Conservation (phyloP, 345 rosid species). For the Trapa incisa region DNA sequence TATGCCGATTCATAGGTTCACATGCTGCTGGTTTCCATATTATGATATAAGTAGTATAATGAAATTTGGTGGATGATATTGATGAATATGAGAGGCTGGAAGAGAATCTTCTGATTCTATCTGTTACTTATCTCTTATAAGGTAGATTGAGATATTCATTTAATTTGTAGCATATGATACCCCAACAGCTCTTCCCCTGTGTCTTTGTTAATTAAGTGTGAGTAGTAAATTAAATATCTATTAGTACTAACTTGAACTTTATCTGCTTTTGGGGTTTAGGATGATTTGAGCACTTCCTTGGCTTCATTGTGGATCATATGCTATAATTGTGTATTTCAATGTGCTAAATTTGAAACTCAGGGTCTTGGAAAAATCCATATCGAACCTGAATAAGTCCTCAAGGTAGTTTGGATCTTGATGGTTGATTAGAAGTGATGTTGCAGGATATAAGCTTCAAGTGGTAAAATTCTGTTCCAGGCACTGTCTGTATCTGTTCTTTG, state of each 20-base stretch:
- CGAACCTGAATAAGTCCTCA: neutral
- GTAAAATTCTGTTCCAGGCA: neutral
- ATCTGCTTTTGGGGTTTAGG: neutral
- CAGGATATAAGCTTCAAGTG: neutral
- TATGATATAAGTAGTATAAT: too few species aligned
- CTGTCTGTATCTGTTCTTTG: neutral
- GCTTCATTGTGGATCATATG: neutral
- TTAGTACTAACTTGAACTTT: neutral
- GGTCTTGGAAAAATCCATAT: neutral
- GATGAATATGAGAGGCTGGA: too few species aligned
- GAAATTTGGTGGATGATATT: too few species aligned
- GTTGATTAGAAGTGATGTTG: neutral
- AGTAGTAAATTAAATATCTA: neutral
- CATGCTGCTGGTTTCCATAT: too few species aligned
- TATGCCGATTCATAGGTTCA: too few species aligned
- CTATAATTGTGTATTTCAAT: neutral
- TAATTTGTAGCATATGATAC: too few species aligned
- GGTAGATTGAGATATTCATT: too few species aligned
- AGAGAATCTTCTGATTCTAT: too few species aligned
- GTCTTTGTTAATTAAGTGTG: neutral
- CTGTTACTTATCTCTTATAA: too few species aligned
- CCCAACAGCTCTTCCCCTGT: neutral
- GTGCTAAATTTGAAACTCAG: neutral
- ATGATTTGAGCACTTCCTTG: neutral
- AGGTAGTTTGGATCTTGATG: slow-evolving; percentile 1